Evolutionary conservation across 2,329 filamentous ascomycete genomes (phyloP).

Genomic region (Scytalidium lignicola): DNA sequence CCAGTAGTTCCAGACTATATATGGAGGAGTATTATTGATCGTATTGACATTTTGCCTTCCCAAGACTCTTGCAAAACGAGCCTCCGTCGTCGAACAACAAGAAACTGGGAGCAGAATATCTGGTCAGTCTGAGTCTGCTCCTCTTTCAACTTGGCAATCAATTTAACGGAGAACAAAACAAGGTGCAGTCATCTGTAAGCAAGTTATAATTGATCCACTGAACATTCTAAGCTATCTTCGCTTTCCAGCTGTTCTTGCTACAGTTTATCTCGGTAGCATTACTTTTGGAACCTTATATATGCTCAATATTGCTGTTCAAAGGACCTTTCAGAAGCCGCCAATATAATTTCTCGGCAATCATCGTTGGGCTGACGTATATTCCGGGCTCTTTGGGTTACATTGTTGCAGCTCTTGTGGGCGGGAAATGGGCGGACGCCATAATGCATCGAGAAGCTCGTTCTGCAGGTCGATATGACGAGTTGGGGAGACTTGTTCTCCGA

Average conservation of each 20-base stretch:
- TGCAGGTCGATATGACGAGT: constrained; percentile 61
- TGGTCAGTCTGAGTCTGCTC: too few species aligned
- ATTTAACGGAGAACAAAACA: constrained; percentile 51
- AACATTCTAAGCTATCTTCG: constrained; percentile 65
- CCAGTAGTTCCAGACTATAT: constrained; percentile 72
- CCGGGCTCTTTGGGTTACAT: constrained; percentile 71
- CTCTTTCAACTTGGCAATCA: constrained; percentile 60
- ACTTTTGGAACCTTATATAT: constrained; percentile 73
- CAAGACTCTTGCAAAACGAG: constrained; percentile 48
- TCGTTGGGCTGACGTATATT: constrained; percentile 73
- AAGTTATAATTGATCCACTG: constrained; percentile 67
- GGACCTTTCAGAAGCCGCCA: constrained; percentile 61
- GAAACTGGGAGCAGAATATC: too few species aligned
- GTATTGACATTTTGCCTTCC: constrained; percentile 58
- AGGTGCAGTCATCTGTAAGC: constrained; percentile 51
- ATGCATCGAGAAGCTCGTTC: constrained; percentile 72
- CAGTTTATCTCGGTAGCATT: constrained; percentile 68
- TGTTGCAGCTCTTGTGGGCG: constrained; percentile 61
- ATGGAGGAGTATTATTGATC: constrained; percentile 54
- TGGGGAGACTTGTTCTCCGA: constrained; percentile 60
- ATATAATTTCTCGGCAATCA: constrained; percentile 63
- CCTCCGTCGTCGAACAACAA: too few species aligned
- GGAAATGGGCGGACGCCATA: constrained; percentile 73
- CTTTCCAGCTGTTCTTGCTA: constrained; percentile 68
- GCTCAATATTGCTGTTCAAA: constrained; percentile 71